phyloP scores from a whole-genome alignment of 441 rosid species.

The Aleurites moluccanus region DNA sequence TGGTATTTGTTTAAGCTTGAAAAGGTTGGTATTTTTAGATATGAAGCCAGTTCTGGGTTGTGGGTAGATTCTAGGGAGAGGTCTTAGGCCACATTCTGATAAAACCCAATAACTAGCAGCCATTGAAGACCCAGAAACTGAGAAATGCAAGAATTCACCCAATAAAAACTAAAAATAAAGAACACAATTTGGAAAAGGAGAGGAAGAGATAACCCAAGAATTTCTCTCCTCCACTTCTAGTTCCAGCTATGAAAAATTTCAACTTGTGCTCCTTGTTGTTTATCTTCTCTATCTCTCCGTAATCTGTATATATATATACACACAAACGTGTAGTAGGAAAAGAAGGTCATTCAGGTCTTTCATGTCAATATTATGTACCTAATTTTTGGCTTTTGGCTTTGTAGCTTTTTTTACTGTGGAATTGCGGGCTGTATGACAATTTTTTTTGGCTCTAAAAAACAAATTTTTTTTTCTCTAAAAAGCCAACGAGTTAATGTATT shows the following conservation, averaged over 20 bases:
- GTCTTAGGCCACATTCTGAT: conserved; percentile 55
- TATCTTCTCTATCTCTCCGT: conserved; percentile 15
- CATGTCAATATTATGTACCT: not conserved
- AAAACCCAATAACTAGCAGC: conserved; percentile 46
- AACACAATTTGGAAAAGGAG: not conserved
- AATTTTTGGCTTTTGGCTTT: not conserved
- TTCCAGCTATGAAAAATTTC: conserved; percentile 7
- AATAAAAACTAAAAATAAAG: not conserved
- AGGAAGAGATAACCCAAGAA: conserved; percentile 20
- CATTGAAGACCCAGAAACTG: conserved; percentile 34
- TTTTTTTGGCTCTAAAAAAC: too few relatives aligned
- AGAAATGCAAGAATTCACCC: conserved; percentile 1
- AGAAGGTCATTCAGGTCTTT: not conserved
- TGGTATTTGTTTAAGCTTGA: conserved; percentile 25
- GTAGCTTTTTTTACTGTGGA: not conserved
- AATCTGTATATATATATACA: not conserved
- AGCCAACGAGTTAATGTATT: too few relatives aligned
- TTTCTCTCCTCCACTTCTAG: conserved; percentile 26
- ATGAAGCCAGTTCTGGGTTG: conserved; percentile 36
- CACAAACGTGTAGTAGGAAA: too few relatives aligned
- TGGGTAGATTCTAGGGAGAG: conserved; percentile 40
- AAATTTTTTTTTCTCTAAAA: too few relatives aligned
- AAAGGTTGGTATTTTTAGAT: conserved; percentile 13
- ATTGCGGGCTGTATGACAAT: not conserved
- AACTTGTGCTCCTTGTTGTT: conserved; percentile 23